Percentiles rank a stretch among this genome's conserved stretches.
phyloP scores from a whole-genome alignment of 768 basidiomycete species.

The Hirschioporus abietinus region DNA sequence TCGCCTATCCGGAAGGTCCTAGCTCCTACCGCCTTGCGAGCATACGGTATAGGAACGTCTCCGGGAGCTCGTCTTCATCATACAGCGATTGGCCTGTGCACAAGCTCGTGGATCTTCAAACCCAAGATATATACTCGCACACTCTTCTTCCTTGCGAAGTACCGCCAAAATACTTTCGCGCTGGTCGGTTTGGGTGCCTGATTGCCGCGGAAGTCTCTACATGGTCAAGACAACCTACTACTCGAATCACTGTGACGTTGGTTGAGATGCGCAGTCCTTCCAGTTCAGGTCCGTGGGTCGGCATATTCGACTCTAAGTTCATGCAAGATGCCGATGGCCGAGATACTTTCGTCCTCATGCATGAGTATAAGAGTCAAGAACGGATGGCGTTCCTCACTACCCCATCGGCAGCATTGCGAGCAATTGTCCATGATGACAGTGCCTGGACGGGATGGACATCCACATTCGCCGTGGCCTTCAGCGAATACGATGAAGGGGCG shows the following conservation, averaged over 20 bases:
- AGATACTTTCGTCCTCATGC: neutral
- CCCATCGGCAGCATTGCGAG: neutral
- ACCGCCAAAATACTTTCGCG: neutral
- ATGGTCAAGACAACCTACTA: neutral
- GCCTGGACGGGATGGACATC: neutral
- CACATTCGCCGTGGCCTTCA: neutral
- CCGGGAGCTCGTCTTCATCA: neutral
- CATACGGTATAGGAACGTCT: neutral
- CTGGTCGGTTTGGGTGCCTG: neutral
- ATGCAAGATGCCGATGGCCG: neutral
- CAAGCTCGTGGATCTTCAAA: neutral
- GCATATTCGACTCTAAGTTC: neutral
- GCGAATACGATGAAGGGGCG: too few species aligned
- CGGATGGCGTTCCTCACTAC: neutral
- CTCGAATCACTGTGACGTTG: neutral
- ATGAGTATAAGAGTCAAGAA: neutral
- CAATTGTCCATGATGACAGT: neutral
- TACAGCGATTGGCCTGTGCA: neutral
- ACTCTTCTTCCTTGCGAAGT: neutral
- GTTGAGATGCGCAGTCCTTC: neutral
- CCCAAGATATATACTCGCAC: neutral
- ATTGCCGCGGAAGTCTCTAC: neutral
- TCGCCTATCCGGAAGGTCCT: neutral
- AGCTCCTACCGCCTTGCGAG: neutral
- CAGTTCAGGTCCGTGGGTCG: neutral